phyloP scores from a whole-genome alignment of 208 protist species.

The Trypanosoma platydactyli region DNA sequence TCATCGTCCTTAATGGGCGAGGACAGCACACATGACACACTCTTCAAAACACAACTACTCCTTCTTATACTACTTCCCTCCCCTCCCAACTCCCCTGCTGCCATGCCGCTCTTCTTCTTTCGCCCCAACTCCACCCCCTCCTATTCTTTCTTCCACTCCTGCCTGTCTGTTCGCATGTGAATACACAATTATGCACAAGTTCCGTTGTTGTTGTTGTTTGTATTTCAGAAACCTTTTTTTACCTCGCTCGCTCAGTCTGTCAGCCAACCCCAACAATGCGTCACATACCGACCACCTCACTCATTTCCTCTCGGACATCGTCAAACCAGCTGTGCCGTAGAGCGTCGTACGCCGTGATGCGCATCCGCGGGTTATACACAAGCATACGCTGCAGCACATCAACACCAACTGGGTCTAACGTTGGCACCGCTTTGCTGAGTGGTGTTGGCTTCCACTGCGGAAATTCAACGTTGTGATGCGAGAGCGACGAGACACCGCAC shows the following conservation, averaged over 20 bases:
- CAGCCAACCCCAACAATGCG: not conserved
- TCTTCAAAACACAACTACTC: too few species aligned
- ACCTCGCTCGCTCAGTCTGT: not conserved
- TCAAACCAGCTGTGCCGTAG: constrained; percentile 86
- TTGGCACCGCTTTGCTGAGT: constrained; percentile 46
- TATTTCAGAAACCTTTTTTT: not conserved
- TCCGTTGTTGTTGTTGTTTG: not conserved
- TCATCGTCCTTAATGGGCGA: too few species aligned
- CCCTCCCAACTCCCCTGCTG: not conserved
- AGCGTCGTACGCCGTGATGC: constrained; percentile 69
- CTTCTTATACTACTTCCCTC: not conserved
- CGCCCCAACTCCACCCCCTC: too few species aligned
- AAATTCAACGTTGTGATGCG: constrained; percentile 74
- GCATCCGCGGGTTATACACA: constrained; percentile 56
- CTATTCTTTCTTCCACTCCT: not conserved
- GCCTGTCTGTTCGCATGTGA: not conserved
- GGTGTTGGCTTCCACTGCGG: constrained; percentile 47
- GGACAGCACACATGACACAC: too few species aligned
- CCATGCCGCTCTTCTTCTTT: too few species aligned
- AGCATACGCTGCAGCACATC: constrained; percentile 70
- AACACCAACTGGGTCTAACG: constrained; percentile 59
- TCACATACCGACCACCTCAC: not conserved
- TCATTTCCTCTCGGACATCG: constrained; percentile 52
- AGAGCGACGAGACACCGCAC: constrained; percentile 67
- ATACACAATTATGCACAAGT: not conserved